phyloP scores from a whole-genome alignment of 208 protist species.

The Acanthamoeba castellanii region DNA sequence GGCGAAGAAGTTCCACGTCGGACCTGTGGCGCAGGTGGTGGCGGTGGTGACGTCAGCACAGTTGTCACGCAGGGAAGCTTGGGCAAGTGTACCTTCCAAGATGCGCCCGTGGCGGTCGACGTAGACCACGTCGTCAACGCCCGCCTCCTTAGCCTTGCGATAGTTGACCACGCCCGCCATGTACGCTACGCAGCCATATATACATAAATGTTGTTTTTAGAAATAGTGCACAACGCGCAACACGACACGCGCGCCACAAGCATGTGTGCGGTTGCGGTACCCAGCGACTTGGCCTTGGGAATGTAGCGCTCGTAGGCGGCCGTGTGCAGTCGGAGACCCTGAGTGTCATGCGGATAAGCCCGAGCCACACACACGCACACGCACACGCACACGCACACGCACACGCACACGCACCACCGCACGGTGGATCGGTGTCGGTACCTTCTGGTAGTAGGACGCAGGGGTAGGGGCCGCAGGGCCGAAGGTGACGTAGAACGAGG shows the following conservation, averaged over 20 bases:
- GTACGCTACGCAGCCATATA: neutral
- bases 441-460: neutral
- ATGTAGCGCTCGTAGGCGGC: conserved; percentile 16
- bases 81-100: neutral
- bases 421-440: neutral
- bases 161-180: neutral
- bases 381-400: too few relatives aligned
- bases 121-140: neutral
- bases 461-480: neutral
- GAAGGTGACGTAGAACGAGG: conserved; percentile 21
- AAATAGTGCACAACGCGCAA: too few relatives aligned
- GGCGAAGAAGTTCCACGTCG: conserved; percentile 42
- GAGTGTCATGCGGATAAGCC: neutral
- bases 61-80: neutral
- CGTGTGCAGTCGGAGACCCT: neutral
- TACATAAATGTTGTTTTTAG: neutral
- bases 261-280: neutral
- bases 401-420: too few relatives aligned
- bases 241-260: too few relatives aligned
- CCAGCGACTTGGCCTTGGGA: conserved; percentile 33
- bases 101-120: neutral
- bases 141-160: neutral
- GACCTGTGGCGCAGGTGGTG: neutral
- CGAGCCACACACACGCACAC: neutral
- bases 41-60: neutral